A percentile compares a stretch with the other conserved stretches of the same genome.
Evolutionary conservation across 1,139 yeast genomes (phyloP).

Genomic region (Zygosaccharomyces sapae): DNA sequence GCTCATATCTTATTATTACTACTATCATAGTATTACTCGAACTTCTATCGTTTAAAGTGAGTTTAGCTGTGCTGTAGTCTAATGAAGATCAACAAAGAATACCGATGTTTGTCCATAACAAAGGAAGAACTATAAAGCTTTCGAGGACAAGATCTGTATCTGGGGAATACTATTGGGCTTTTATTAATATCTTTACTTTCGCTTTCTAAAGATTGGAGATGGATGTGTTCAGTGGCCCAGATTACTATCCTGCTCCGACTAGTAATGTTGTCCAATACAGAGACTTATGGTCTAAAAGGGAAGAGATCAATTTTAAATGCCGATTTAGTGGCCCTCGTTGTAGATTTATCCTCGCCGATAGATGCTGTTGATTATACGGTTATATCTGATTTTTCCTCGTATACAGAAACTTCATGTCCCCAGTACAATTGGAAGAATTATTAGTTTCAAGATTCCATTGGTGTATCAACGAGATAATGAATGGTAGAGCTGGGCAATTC

Average conservation of each 20-base stretch:
- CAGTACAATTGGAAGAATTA: slow-evolving; percentile 55
- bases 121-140: not conserved
- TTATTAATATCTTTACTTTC: not conserved
- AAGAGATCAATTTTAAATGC: slow-evolving; percentile 30
- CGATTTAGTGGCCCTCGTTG: slow-evolving; percentile 53
- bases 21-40: no score
- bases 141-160: slow-evolving; percentile 1
- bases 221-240: slow-evolving; percentile 27
- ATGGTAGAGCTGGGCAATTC: slow-evolving; percentile 19
- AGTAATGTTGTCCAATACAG: slow-evolving; percentile 25
- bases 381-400: slow-evolving; percentile 83
- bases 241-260: slow-evolving; percentile 35
- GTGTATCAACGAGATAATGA: slow-evolving; percentile 49
- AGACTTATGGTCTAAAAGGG: slow-evolving; percentile 10
- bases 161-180: slow-evolving; percentile 1
- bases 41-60: no score
- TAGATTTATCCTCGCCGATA: slow-evolving; percentile 73
- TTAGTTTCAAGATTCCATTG: slow-evolving; percentile 66
- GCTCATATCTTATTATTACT: no score
- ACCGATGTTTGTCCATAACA: not conserved
- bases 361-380: slow-evolving; percentile 67
- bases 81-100: not conserved
- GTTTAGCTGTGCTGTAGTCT: no score
- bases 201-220: slow-evolving; percentile 10
- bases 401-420: slow-evolving; percentile 64